Base-by-base conservation (phyloP, 352 stramenopile genomes). In the Sclerospora graminicola region DNA sequence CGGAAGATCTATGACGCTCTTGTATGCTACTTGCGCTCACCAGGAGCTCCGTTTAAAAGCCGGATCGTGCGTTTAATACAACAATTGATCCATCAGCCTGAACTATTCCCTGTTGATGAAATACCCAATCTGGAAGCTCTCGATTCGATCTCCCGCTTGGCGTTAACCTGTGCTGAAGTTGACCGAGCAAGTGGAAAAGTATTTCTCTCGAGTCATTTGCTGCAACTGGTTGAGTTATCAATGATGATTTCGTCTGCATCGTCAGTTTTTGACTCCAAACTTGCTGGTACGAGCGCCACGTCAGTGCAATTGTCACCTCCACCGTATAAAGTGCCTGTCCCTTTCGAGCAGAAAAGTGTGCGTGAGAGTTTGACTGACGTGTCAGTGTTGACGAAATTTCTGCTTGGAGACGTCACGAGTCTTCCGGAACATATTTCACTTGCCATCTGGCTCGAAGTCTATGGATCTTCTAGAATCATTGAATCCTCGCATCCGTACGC, bases 391-490 rank as follows among this genome's bases (percentile, higher is more conserved):
- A 59, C 69, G 5, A 62, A 49, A 9, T 91, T 91, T 48, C 45
- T 91, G 10, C 54, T 89, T 1, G 63, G 73, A 19, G 52, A 85
- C 33, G 64, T 47, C 0, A 46, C 63, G 4, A 38, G 33, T 21
- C 42, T 92, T 2, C 60, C 78, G 10, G 45, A 70, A 9, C 70
- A 84, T 43, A 54, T 86, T 2, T 41, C 89, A 11, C 51, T 74
- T 26, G 54, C 75, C 10, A 78, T 89, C 23, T 92, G 80, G 80
- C 46, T 92, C 2, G 80, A 89, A 16, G 69, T 84, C n/a, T 87
- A 82, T 38, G 80, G 80, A 14, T 65, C 63, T 8, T 60, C 60
- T 3, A 55, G 40, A 8, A 65, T 85, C 10, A 64, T 92, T 10
- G 75, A 92, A 38, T 84, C 58, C 0, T 43, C 49, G 0, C 80